These are phyloP conservation scores for Dictyostelium purpureum DNA, from an alignment of 78 protist species.

Conservation along the genomic window DNA sequence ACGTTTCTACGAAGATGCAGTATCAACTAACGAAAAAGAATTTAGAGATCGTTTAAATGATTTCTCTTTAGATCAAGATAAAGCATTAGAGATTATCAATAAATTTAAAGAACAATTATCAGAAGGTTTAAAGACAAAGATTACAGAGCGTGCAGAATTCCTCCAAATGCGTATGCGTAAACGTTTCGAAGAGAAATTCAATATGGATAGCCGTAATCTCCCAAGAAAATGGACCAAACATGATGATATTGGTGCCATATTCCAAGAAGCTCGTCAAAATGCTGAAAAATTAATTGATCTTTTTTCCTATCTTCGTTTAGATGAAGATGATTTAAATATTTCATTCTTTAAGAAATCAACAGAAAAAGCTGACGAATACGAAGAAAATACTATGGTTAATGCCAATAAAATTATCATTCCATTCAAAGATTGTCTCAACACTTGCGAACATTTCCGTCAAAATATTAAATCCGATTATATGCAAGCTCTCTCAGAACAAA, in stretches of 20 bases:
- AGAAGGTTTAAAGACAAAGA: neutral
- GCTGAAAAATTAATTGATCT: constrained; percentile 64
- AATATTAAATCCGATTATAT: constrained; percentile 52
- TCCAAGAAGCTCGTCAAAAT: constrained; percentile 69
- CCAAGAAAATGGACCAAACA: constrained; percentile 75
- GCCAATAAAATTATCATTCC: constrained; percentile 10
- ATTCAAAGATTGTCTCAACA: constrained; percentile 4
- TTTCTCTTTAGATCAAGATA: constrained; percentile 2
- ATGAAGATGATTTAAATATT: constrained; percentile 43
- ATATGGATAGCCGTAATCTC: constrained; percentile 32
- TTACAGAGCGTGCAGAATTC: constrained; percentile 40
- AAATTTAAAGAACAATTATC: neutral
- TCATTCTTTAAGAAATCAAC: neutral
- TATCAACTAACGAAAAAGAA: constrained; percentile 15
- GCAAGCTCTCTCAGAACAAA: constrained; percentile 57
- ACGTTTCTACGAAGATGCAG: neutral
- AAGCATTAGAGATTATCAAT: neutral
- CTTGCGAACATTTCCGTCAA: constrained; percentile 32
- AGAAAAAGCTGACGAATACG: neutral
- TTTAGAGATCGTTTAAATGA: constrained; percentile 38
- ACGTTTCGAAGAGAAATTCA: constrained; percentile 69
- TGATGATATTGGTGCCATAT: constrained; percentile 45
- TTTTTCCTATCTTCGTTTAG: constrained; percentile 50
- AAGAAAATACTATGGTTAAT: constrained; percentile 20
- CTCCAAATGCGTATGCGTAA: constrained; percentile 47